Evolutionary conservation across 345 rosid species (phyloP).

Genomic region (Reutealis trisperma): DNA sequence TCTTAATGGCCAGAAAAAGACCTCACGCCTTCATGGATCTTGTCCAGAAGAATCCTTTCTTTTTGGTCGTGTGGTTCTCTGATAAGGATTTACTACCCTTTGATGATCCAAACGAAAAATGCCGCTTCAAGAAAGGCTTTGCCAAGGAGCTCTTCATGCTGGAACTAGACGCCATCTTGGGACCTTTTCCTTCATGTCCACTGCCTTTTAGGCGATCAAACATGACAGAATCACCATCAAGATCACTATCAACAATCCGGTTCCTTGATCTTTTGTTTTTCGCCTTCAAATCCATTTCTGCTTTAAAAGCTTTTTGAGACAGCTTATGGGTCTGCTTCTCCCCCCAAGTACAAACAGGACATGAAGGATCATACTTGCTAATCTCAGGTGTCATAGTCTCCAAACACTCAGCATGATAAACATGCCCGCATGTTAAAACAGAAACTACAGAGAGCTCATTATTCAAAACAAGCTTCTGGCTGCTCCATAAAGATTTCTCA

Average conservation of each 20-base stretch:
- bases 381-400: conserved; percentile 80
- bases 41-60: conserved; percentile 88
- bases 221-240: conserved; percentile 47
- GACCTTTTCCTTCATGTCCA: conserved; percentile 54
- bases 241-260: conserved; percentile 60
- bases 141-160: conserved; percentile 56
- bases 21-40: conserved; percentile 76
- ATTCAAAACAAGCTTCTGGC: conserved; percentile 61
- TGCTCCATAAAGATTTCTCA: conserved; percentile 77
- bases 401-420: conserved; percentile 95
- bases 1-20: conserved; percentile 24
- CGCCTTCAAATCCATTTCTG: conserved; percentile 71
- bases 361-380: conserved; percentile 81
- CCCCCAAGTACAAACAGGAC: conserved; percentile 92
- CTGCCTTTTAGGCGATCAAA: conserved; percentile 46
- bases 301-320: conserved; percentile 77
- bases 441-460: conserved; percentile 74
- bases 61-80: conserved; percentile 55
- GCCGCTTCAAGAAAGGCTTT: conserved; percentile 71
- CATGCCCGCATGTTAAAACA: conserved; percentile 89
- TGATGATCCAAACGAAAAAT: conserved; percentile 78
- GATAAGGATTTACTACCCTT: conserved; percentile 54
- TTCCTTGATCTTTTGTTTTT: conserved; percentile 69
- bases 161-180: conserved; percentile 60
- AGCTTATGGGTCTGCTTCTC: conserved; percentile 69